Evolutionary conservation across 2,329 filamentous ascomycete species (phyloP).

Genomic region (Colletotrichum neosansevieriae): DNA sequence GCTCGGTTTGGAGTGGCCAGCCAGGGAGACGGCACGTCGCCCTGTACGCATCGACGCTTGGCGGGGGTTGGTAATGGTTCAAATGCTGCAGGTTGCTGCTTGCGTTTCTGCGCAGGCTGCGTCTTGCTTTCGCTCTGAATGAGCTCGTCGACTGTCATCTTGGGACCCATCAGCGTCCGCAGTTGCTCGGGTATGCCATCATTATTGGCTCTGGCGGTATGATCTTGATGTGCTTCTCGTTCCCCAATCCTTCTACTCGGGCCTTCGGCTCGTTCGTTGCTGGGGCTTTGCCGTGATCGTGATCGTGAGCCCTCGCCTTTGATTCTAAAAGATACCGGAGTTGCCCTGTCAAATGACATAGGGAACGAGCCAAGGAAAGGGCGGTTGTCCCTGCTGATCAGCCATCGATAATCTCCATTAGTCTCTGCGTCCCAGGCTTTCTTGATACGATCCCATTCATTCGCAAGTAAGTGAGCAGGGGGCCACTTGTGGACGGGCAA

Average conservation of each 20-base stretch:
- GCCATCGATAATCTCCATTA: neutral
- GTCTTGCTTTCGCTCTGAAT: neutral
- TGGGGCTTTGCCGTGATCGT: neutral
- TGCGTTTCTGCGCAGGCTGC: conserved; percentile 17
- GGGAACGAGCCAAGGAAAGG: conserved; percentile 8
- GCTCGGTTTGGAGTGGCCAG: neutral
- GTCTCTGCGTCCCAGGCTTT: neutral
- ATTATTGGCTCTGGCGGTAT: neutral
- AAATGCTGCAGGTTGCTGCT: neutral
- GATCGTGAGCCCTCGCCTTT: conserved; percentile 4
- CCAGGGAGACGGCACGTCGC: neutral
- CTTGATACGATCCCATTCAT: conserved; percentile 13
- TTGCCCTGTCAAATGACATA: neutral
- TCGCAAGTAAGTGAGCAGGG: neutral
- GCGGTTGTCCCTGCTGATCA: neutral
- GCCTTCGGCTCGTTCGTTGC: neutral
- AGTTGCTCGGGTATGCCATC: neutral
- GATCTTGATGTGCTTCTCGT: neutral
- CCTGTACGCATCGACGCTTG: conserved; percentile 14
- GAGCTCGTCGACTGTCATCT: conserved; percentile 17
- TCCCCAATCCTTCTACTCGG: neutral
- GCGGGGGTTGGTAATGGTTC: neutral
- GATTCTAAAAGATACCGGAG: neutral
- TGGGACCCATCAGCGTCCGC: neutral
- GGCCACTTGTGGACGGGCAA: neutral